phyloP scores from a whole-genome alignment of 108 stramenopile species.

The Asterionellopsis glacialis region DNA sequence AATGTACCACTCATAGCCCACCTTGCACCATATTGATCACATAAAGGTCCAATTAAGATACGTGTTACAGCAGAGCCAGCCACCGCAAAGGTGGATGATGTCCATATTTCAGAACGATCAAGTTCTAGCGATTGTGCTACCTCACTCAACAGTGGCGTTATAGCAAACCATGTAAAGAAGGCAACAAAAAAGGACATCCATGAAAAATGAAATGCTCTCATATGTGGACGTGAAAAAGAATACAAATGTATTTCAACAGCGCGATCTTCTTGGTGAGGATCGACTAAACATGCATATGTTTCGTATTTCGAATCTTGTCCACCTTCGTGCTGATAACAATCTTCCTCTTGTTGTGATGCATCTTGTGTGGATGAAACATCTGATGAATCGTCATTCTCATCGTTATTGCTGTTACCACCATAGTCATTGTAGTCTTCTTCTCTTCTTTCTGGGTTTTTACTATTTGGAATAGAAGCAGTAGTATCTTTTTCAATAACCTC shows the following conservation, averaged over 20 bases:
- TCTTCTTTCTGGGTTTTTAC: no score
- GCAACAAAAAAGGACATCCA: slow-evolving; percentile 42
- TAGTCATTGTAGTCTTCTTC: no score
- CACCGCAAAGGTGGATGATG: slow-evolving; percentile 44
- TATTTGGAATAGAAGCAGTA: no score
- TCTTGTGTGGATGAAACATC: no score
- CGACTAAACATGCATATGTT: slow-evolving; percentile 43
- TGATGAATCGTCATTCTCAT: no score
- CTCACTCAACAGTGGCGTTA: slow-evolving; percentile 43
- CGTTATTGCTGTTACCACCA: no score
- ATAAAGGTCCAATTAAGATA: slow-evolving; percentile 67
- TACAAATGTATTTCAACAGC: slow-evolving; percentile 44
- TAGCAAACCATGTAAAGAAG: slow-evolving; percentile 8
- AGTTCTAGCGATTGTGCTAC: slow-evolving; percentile 42
- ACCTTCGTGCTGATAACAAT: no score
- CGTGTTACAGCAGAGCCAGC: slow-evolving; percentile 56
- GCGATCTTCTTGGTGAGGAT: slow-evolving; percentile 44
- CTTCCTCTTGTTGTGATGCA: no score
- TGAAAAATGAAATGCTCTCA: slow-evolving; percentile 82
- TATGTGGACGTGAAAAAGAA: slow-evolving; percentile 63
- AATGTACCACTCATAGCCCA: slow-evolving; percentile 36
- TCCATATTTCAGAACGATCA: slow-evolving; percentile 55
- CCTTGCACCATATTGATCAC: slow-evolving; percentile 72
- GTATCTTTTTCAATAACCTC: no score
- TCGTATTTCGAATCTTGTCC: slow-evolving; percentile 44